A percentile compares a stretch with the other conserved stretches of the same genome.
Conservation (phyloP, 768 basidiomycete species). For the Botryobasidium botryosum region DNA sequence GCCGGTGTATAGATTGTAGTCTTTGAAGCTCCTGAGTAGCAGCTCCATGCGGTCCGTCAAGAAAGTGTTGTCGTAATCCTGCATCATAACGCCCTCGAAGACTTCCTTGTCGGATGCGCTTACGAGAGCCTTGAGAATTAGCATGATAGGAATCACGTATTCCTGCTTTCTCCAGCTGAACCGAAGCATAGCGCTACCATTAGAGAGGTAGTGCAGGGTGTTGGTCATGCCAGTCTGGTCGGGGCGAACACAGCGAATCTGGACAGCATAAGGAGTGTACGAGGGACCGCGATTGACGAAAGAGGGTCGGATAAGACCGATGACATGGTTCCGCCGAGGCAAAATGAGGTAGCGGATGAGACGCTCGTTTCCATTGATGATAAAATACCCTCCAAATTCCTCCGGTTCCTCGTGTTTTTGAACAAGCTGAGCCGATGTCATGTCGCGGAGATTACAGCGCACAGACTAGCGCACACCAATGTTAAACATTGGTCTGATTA, state of each 20-base stretch:
- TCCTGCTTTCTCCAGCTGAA: slow-evolving; percentile 97
- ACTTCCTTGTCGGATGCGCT: slow-evolving; percentile 89
- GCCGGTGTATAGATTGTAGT: slow-evolving; percentile 71
- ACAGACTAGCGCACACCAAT: slow-evolving; percentile 41
- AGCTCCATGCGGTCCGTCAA: slow-evolving; percentile 93
- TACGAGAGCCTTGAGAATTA: slow-evolving; percentile 84
- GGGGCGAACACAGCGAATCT: slow-evolving; percentile 84
- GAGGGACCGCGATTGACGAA: slow-evolving; percentile 87
- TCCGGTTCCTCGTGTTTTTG: slow-evolving; percentile 88
- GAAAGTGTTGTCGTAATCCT: slow-evolving; percentile 94
- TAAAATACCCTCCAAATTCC: slow-evolving; percentile 97
- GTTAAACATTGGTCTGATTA: background rate
- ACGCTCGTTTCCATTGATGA: slow-evolving; percentile 98
- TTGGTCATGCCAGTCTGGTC: slow-evolving; percentile 93
- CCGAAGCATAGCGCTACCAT: slow-evolving; percentile 90
- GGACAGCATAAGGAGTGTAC: slow-evolving; percentile 86
- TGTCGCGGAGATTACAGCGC: slow-evolving; percentile 74
- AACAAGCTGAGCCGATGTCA: slow-evolving; percentile 78
- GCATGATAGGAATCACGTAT: slow-evolving; percentile 95
- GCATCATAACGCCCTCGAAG: slow-evolving; percentile 91
- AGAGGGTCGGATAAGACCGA: slow-evolving; percentile 77
- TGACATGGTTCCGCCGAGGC: slow-evolving; percentile 88
- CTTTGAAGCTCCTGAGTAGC: slow-evolving; percentile 86
- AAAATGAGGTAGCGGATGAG: slow-evolving; percentile 95
- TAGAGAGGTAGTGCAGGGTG: slow-evolving; percentile 91